phyloP scores from a whole-genome alignment of 306 rosid genomes.

The Pyrus pyrifolia region DNA sequence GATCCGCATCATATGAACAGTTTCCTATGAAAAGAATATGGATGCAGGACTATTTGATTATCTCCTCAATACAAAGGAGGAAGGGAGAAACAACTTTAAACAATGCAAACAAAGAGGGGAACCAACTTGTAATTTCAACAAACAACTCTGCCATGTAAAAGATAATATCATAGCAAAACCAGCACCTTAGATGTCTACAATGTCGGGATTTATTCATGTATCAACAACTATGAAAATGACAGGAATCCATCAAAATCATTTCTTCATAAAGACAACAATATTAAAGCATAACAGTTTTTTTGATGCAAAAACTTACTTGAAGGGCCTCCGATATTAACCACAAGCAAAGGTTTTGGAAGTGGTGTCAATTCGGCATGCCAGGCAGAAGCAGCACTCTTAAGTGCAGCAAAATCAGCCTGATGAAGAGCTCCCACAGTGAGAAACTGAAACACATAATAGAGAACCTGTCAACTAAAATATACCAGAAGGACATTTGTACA shows the following conservation, averaged over 20 bases:
- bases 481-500: background rate
- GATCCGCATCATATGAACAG: slow-evolving; percentile 64
- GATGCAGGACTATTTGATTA: background rate
- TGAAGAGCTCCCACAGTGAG: slow-evolving; percentile 96
- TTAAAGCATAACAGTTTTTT: background rate
- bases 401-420: slow-evolving; percentile 72
- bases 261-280: background rate
- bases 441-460: slow-evolving; percentile 36
- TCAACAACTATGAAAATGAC: background rate
- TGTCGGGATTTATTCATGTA: background rate
- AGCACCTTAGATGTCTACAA: background rate
- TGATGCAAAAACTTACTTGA: slow-evolving; percentile 41
- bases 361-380: slow-evolving; percentile 70
- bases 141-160: slow-evolving; percentile 3
- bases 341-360: slow-evolving; percentile 80
- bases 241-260: background rate
- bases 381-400: slow-evolving; percentile 59
- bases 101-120: slow-evolving; percentile 1
- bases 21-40: slow-evolving; percentile 34
- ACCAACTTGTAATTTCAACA: background rate
- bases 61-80: slow-evolving; percentile 5
- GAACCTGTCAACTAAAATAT: slow-evolving; percentile 2
- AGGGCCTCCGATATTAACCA: slow-evolving; percentile 87
- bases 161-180: background rate
- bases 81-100: background rate